Conservation (phyloP, 306 rosid species). For the Inga oerstediana region DNA sequence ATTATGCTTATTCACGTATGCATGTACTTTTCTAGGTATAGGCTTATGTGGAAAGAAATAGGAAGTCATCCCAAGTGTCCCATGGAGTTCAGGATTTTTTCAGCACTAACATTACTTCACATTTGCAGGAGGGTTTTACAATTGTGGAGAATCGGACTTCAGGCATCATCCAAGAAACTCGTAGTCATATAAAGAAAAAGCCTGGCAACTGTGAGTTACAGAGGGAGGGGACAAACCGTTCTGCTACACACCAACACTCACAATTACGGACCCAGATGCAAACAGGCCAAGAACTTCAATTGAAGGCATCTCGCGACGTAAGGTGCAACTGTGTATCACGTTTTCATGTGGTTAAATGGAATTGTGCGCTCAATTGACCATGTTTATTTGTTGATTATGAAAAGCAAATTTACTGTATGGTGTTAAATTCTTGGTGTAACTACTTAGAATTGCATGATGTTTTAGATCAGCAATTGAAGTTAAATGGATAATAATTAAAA, state of each 20-base stretch:
- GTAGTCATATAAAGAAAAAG: conserved; percentile 81
- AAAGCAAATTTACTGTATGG: background rate
- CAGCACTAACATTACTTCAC: background rate
- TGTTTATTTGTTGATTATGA: background rate
- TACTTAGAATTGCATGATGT: background rate
- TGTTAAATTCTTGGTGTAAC: background rate
- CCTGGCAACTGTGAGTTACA: conserved; percentile 49
- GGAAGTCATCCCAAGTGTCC: background rate
- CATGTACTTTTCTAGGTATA: too few species aligned
- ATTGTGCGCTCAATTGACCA: conserved; percentile 6
- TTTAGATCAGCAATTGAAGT: background rate
- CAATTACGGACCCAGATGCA: conserved; percentile 56
- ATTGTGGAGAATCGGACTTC: conserved; percentile 79
- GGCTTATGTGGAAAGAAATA: background rate
- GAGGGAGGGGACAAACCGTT: conserved; percentile 53
- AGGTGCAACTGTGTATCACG: conserved; percentile 88
- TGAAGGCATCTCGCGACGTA: conserved; percentile 99
- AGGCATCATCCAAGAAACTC: conserved; percentile 93
- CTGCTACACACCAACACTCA: conserved; percentile 43
- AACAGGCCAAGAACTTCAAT: conserved; percentile 84
- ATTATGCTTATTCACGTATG: too few species aligned
- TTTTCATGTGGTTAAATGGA: conserved; percentile 47
- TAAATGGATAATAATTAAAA: background rate
- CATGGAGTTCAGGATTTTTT: conserved; percentile 25
- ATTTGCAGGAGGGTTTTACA: conserved; percentile 76